Percentiles rank a stretch among this genome's conserved stretches.
These are phyloP conservation scores for Pseudocercospora macadamiae DNA, from an alignment of 2,329 filamentous ascomycete genomes.

Conservation along the genomic window DNA sequence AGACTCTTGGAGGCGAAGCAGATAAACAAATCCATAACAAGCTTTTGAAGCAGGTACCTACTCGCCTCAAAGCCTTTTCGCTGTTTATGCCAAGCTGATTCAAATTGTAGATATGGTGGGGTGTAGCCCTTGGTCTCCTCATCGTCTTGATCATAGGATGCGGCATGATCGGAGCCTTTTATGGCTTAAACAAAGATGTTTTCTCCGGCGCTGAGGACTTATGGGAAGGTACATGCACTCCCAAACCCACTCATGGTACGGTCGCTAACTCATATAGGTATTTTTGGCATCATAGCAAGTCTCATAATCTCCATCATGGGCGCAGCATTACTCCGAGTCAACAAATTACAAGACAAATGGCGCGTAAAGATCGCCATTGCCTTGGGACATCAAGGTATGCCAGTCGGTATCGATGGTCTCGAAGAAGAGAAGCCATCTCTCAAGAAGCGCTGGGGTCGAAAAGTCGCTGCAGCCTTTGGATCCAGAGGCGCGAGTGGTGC, in stretches of 20 bases:
- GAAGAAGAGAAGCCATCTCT: conserved; percentile 65
- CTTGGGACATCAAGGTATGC: too few relatives aligned
- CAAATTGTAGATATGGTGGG: too few relatives aligned
- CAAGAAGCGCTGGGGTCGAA: conserved; percentile 53
- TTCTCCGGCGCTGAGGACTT: conserved; percentile 72
- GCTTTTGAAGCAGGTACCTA: conserved; percentile 48
- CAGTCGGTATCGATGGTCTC: too few relatives aligned
- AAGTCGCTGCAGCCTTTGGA: too few relatives aligned
- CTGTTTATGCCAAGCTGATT: too few relatives aligned
- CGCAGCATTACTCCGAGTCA: conserved; percentile 75
- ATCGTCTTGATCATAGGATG: conserved; percentile 67
- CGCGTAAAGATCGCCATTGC: conserved; percentile 68
- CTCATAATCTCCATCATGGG: conserved; percentile 83
- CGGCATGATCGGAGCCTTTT: conserved; percentile 73
- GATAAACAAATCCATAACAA: conserved; percentile 66
- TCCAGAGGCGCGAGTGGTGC: too few relatives aligned
- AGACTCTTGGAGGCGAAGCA: conserved; percentile 69
- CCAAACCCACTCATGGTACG: too few relatives aligned
- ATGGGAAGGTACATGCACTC: too few relatives aligned
- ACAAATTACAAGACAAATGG: conserved; percentile 86
- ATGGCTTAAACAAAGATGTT: conserved; percentile 66
- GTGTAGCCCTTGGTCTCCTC: conserved; percentile 62
- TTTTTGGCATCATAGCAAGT: conserved; percentile 74
- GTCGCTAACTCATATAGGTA: too few relatives aligned
- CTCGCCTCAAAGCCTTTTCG: too few relatives aligned